phyloP scores from a whole-genome alignment of 2,329 filamentous ascomycete genomes.

The Alternaria sp. region DNA sequence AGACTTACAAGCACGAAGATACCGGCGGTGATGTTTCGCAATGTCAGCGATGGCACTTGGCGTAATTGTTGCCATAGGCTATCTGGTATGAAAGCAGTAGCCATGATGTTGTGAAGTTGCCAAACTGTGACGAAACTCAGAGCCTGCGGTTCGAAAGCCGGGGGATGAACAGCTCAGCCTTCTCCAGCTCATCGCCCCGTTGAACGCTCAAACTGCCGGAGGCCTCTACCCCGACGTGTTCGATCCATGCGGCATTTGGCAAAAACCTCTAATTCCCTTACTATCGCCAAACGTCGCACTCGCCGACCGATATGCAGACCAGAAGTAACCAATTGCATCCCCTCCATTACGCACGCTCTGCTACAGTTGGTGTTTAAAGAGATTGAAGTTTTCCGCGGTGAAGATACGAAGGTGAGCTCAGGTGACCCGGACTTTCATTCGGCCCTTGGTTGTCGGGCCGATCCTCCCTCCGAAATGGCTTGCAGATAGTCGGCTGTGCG shows the following conservation, averaged over 20 bases:
- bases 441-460: conserved; percentile 6
- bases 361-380: background rate
- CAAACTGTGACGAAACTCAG: background rate
- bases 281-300: background rate
- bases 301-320: background rate
- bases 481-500: background rate
- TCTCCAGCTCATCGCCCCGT: background rate
- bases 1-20: background rate
- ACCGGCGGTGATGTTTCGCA: background rate
- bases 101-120: background rate
- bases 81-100: background rate
- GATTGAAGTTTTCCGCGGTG: background rate
- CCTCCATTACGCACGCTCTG: background rate
- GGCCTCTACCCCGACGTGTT: background rate
- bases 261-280: background rate
- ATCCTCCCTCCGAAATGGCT: background rate
- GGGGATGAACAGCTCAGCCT: background rate
- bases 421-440: background rate
- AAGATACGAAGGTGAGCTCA: background rate
- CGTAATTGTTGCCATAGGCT: background rate
- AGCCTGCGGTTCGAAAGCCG: background rate
- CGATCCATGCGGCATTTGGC: background rate
- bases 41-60: background rate
- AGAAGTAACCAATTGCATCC: background rate
- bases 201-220: background rate